Conservation (phyloP, 2,329 filamentous ascomycete genomes). For the Pseudopyricularia javanii region DNA sequence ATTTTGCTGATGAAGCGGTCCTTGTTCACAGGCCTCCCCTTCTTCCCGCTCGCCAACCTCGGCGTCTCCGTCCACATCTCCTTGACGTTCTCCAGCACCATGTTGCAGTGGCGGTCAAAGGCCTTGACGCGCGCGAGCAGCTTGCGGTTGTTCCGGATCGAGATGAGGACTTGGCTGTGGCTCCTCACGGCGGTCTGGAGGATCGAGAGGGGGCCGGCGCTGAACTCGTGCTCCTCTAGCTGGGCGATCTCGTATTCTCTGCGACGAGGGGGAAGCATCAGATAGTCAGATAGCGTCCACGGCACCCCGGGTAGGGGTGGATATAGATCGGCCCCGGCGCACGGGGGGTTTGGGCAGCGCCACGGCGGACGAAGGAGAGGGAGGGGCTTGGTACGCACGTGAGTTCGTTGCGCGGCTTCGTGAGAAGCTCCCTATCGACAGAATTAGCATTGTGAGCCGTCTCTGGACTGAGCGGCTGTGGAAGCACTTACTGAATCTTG, state of each 20-base stretch:
- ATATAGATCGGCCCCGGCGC: neutral
- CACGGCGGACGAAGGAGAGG: conserved; percentile 1
- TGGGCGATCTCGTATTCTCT: conserved; percentile 87
- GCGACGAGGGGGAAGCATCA: conserved; percentile 5
- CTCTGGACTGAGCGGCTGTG: conserved; percentile 3
- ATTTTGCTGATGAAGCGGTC: conserved; percentile 98
- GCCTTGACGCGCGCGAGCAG: conserved; percentile 94
- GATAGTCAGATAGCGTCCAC: conserved; percentile 8
- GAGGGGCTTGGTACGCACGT: conserved; percentile 51
- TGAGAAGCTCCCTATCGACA: conserved; percentile 65
- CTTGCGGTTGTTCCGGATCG: conserved; percentile 96
- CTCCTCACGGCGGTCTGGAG: conserved; percentile 92
- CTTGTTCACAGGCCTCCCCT: conserved; percentile 87
- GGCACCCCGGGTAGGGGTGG: conserved; percentile 6
- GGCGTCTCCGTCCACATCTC: conserved; percentile 99
- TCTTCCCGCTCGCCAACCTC: conserved; percentile 69
- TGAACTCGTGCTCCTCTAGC: conserved; percentile 45
- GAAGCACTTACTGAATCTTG: conserved; percentile 54
- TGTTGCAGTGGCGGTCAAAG: conserved; percentile 98
- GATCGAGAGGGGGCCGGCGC: conserved; percentile 57
- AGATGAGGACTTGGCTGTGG: conserved; percentile 93
- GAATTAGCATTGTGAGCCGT: conserved; percentile 15
- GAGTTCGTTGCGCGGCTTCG: conserved; percentile 79
- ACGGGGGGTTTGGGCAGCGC: neutral
- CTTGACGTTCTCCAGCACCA: conserved; percentile 85